These are phyloP conservation scores for Cyclotella cryptica DNA, from an alignment of 108 stramenopile species.

Conservation along the genomic window DNA sequence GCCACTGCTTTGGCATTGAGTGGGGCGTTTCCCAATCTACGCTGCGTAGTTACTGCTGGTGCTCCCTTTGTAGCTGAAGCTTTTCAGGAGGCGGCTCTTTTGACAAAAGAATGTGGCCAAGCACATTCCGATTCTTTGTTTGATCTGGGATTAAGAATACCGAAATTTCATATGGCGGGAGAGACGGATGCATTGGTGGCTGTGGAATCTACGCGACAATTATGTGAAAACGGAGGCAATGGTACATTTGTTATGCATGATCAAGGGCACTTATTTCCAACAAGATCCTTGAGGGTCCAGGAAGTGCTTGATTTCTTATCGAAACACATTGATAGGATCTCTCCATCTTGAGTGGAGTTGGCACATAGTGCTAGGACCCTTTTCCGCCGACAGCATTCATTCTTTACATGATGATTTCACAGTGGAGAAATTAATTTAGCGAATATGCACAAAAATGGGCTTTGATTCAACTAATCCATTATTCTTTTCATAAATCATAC, in stretches of 20 bases:
- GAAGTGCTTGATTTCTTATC: constrained; percentile 69
- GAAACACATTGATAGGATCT: not conserved
- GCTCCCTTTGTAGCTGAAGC: constrained; percentile 67
- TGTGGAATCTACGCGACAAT: constrained; percentile 52
- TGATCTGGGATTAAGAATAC: constrained; percentile 53
- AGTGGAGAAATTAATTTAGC: too few relatives aligned
- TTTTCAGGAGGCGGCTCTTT: constrained; percentile 46
- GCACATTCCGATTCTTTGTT: constrained; percentile 3
- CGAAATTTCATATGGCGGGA: constrained; percentile 80
- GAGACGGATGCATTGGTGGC: constrained; percentile 70
- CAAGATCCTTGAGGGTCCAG: constrained; percentile 62
- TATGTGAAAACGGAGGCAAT: constrained; percentile 68
- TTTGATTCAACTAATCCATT: not conserved
- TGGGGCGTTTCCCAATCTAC: constrained; percentile 59
- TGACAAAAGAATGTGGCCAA: constrained; percentile 5
- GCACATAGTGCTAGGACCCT: too few relatives aligned
- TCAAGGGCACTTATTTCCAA: constrained; percentile 80
- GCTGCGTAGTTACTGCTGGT: constrained; percentile 73
- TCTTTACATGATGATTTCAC: too few relatives aligned
- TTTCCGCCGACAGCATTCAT: too few relatives aligned
- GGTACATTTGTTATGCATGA: constrained; percentile 68
- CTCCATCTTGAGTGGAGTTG: constrained; percentile 19
- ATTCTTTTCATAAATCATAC: not conserved
- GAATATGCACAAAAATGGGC: not conserved
- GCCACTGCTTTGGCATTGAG: constrained; percentile 66